Percentiles rank a stretch among this genome's conserved stretches.
phyloP scores from a whole-genome alignment of 768 basidiomycete genomes.

The Rossbeevera mucosa region DNA sequence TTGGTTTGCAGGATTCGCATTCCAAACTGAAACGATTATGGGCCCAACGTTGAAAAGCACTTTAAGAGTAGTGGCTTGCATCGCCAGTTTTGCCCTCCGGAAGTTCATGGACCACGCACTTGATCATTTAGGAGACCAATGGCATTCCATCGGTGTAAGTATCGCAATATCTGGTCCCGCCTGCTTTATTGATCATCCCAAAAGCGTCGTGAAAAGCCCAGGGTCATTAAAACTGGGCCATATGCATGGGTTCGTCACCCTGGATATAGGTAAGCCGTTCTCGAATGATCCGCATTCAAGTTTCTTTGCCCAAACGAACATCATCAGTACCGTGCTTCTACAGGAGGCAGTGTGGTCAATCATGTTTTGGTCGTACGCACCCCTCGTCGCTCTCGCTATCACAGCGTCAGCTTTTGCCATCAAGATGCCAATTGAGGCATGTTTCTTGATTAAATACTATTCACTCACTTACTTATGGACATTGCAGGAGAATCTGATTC shows the following conservation, averaged over 20 bases:
- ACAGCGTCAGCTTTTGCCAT: slow-evolving; percentile 18
- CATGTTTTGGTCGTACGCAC: slow-evolving; percentile 32
- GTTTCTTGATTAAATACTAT: not conserved
- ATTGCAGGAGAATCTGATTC: slow-evolving; percentile 27
- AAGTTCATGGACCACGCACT: not conserved
- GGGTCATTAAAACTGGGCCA: slow-evolving; percentile 30
- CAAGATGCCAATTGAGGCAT: slow-evolving; percentile 33
- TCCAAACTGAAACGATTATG: slow-evolving; percentile 8
- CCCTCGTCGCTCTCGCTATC: slow-evolving; percentile 19
- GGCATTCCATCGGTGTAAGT: slow-evolving; percentile 25
- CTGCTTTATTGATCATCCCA: not conserved
- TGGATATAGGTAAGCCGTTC: slow-evolving; percentile 21
- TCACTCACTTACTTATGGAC: not conserved
- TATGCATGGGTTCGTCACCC: slow-evolving; percentile 35
- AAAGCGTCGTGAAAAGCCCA: slow-evolving; percentile 28
- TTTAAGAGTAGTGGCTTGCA: slow-evolving; percentile 18
- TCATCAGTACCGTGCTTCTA: slow-evolving; percentile 14
- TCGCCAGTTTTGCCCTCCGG: slow-evolving; percentile 9
- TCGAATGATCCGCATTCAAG: no score
- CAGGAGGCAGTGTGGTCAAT: slow-evolving; percentile 17
- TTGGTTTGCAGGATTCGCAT: slow-evolving; percentile 26
- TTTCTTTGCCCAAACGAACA: not conserved
- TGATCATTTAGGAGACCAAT: slow-evolving; percentile 24
- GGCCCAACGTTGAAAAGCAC: slow-evolving; percentile 10
- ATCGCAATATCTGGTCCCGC: accelerated